A percentile compares a stretch with the other conserved stretches of the same genome.
Evolutionary conservation across 108 stramenopile species (phyloP).

Genomic region (Cyclotella sp.): DNA sequence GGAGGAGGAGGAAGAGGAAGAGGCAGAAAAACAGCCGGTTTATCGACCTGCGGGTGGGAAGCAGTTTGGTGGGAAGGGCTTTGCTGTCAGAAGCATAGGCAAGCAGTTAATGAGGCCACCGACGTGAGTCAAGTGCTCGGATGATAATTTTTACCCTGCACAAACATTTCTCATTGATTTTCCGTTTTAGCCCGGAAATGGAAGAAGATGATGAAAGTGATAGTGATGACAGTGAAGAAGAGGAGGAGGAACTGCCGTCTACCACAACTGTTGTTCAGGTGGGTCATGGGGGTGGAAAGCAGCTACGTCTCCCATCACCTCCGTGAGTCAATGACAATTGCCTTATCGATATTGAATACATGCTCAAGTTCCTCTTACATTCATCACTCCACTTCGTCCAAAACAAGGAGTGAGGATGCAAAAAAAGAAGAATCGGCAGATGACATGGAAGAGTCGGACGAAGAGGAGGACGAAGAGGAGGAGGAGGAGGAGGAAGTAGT

Average conservation of each 20-base stretch:
- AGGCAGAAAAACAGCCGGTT: conserved; percentile 24
- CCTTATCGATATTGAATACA: background rate
- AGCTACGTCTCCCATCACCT: conserved; percentile 41
- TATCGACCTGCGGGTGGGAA: conserved; percentile 65
- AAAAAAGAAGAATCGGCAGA: conserved; percentile 51
- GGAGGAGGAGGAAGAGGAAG: conserved; percentile 59
- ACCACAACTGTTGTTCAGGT: conserved; percentile 31
- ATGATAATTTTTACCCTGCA: background rate
- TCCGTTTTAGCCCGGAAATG: conserved; percentile 5
- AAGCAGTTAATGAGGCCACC: conserved; percentile 7
- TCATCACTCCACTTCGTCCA: background rate
- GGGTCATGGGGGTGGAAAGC: conserved; percentile 57
- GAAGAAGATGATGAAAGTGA: conserved; percentile 61
- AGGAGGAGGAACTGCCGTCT: conserved; percentile 30
- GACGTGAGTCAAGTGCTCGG: background rate
- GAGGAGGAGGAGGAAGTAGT: conserved; percentile 54
- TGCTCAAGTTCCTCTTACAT: background rate
- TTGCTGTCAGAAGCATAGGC: conserved; percentile 1
- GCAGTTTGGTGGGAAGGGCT: conserved; percentile 51
- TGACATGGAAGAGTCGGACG: conserved; percentile 61
- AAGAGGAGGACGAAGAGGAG: conserved; percentile 62
- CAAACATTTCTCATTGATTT: background rate
- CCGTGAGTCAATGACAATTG: background rate
- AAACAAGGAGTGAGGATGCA: conserved; percentile 24
- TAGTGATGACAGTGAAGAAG: conserved; percentile 58